phyloP scores from a whole-genome alignment of 2,329 filamentous ascomycete genomes.

The Penicillium sp. region DNA sequence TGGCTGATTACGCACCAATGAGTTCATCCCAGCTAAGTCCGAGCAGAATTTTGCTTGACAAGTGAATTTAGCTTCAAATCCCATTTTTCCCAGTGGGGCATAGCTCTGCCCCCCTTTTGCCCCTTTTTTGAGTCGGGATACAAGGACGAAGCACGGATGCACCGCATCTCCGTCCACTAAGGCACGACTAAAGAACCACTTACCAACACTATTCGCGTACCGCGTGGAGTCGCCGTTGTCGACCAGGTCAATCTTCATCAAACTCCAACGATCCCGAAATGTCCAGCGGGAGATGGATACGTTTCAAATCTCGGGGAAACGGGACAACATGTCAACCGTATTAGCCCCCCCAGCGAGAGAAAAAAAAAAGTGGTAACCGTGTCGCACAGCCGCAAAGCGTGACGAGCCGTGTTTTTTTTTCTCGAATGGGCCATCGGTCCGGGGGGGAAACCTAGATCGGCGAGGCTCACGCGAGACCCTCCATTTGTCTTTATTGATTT shows the following conservation, averaged over 20 bases:
- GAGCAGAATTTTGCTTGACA: not conserved
- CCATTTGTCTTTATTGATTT: not conserved
- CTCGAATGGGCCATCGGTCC: slow-evolving; percentile 7
- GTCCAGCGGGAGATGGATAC: not conserved
- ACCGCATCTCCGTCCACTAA: slow-evolving; percentile 4
- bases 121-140: slow-evolving; percentile 15
- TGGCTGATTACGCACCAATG: slow-evolving; percentile 6
- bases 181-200: not conserved
- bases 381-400: not conserved
- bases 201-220: not conserved
- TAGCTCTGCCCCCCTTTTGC: slow-evolving; percentile 2
- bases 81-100: not conserved
- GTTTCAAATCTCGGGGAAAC: slow-evolving; percentile 6
- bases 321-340: not conserved
- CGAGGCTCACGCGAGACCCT: not conserved
- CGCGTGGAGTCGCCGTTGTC: not conserved
- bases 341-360: not conserved
- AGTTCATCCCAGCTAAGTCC: not conserved
- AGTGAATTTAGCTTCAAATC: not conserved
- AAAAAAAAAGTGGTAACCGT: not conserved
- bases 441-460: slow-evolving; percentile 10
- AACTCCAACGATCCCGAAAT: not conserved
- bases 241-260: slow-evolving; percentile 11
- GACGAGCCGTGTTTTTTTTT: not conserved
- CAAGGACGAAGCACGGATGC: slow-evolving; percentile 4